These are phyloP conservation scores for Setomelanomma holmii DNA, from an alignment of 2,329 filamentous ascomycete genomes.

Conservation along the genomic window DNA sequence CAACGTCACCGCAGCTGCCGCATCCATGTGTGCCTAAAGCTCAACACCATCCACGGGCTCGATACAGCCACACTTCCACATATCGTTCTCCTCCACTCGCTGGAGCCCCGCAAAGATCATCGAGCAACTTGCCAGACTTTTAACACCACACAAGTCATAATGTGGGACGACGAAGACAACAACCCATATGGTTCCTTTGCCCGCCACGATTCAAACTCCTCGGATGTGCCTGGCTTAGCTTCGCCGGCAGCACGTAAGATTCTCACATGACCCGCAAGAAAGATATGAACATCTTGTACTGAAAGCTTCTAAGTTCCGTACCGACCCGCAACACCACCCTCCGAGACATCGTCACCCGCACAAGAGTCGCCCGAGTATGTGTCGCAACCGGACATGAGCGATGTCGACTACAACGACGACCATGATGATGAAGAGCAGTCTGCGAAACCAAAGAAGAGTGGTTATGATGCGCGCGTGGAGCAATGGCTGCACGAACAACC, in stretches of 20 bases:
- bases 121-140: background rate
- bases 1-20: slow-evolving; percentile 10
- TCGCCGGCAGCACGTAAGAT: slow-evolving; percentile 49
- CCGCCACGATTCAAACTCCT: slow-evolving; percentile 79
- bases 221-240: slow-evolving; percentile 58
- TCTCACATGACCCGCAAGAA: slow-evolving; percentile 5
- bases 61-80: background rate
- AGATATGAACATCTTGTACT: slow-evolving; percentile 6
- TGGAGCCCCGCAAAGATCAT: background rate
- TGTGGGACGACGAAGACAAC: slow-evolving; percentile 99
- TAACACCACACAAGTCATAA: slow-evolving; percentile 49
- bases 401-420: slow-evolving; percentile 64
- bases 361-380: slow-evolving; percentile 68
- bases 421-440: slow-evolving; percentile 53
- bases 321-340: slow-evolving; percentile 68
- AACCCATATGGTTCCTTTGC: slow-evolving; percentile 97
- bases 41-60: slow-evolving; percentile 1
- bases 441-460: slow-evolving; percentile 73
- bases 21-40: slow-evolving; percentile 8
- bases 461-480: slow-evolving; percentile 94
- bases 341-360: slow-evolving; percentile 73
- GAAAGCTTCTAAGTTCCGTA: slow-evolving; percentile 50
- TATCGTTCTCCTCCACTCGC: background rate
- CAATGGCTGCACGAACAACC: slow-evolving; percentile 97
- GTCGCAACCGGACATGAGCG: slow-evolving; percentile 62